Conservation (phyloP, 345 rosid genomes). For the Nasturtium officinale region DNA sequence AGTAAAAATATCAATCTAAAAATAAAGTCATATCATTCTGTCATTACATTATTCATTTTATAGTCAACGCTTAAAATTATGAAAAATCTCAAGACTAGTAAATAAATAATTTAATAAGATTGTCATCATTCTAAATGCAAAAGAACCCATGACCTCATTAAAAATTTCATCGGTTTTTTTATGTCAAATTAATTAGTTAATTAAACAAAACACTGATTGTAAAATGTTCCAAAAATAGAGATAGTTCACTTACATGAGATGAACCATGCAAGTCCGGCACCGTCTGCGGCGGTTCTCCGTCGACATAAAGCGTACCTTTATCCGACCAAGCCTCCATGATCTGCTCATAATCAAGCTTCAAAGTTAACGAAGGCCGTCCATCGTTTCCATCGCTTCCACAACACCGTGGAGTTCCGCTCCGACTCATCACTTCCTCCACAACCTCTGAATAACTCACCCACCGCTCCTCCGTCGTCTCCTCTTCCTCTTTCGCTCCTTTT, state of each 20-base stretch:
- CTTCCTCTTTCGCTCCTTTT: conserved; percentile 58
- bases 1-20: not conserved
- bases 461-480: conserved; percentile 76
- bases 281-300: conserved; percentile 62
- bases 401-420: conserved; percentile 38
- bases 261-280: conserved; percentile 70
- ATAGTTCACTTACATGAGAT: conserved; percentile 48
- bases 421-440: conserved; percentile 70
- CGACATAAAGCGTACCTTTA: conserved; percentile 68
- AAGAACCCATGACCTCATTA: conserved; percentile 21
- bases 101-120: not conserved
- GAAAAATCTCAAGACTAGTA: not conserved
- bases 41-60: not conserved
- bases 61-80: conserved; percentile 6
- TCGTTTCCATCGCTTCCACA: conserved; percentile 35
- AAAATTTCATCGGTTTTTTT: not conserved
- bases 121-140: conserved; percentile 7
- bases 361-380: conserved; percentile 43
- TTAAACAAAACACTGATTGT: conserved; percentile 9
- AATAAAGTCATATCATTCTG: not conserved
- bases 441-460: conserved; percentile 88
- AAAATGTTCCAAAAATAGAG: not conserved
- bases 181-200: not conserved
- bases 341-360: conserved; percentile 88
- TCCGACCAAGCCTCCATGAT: conserved; percentile 87